These are phyloP conservation scores for Trypanosoma scelopori DNA, from an alignment of 208 protist species.

Conservation along the genomic window DNA sequence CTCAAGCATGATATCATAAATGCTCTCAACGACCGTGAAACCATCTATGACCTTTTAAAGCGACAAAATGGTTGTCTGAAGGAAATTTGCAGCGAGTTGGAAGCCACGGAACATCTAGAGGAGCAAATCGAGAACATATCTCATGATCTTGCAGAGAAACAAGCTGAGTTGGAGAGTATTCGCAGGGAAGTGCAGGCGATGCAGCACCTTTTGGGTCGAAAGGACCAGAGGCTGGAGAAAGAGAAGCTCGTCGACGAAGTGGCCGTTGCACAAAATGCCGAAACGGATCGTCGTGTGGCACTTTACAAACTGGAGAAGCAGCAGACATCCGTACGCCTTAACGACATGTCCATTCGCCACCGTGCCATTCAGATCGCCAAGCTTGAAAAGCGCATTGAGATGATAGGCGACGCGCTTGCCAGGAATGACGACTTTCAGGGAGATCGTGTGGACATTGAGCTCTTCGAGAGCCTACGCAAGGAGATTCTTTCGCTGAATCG, in stretches of 20 bases:
- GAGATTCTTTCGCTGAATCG: conserved; percentile 50
- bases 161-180: conserved; percentile 44
- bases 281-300: conserved; percentile 62
- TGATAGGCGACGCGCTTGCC: conserved; percentile 67
- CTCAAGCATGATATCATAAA: conserved; percentile 15
- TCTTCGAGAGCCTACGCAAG: conserved; percentile 51
- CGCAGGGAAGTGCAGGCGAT: conserved; percentile 34
- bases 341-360: conserved; percentile 57
- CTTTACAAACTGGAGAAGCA: conserved; percentile 52
- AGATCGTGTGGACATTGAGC: conserved; percentile 68
- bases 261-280: conserved; percentile 49
- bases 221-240: conserved; percentile 56
- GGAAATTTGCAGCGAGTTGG: conserved; percentile 30
- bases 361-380: conserved; percentile 75
- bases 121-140: conserved; percentile 51
- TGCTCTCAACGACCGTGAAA: conserved; percentile 9
- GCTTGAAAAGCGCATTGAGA: conserved; percentile 69
- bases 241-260: conserved; percentile 40
- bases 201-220: conserved; percentile 36
- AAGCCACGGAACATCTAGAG: conserved; percentile 48
- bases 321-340: conserved; percentile 50
- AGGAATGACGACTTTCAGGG: conserved; percentile 47
- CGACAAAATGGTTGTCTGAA: conserved; percentile 3
- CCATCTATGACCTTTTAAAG: conserved; percentile 1
- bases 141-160: conserved; percentile 56